Conservation (phyloP, 2,329 filamentous ascomycete species). For the Paracoccidioides brasiliensis region DNA sequence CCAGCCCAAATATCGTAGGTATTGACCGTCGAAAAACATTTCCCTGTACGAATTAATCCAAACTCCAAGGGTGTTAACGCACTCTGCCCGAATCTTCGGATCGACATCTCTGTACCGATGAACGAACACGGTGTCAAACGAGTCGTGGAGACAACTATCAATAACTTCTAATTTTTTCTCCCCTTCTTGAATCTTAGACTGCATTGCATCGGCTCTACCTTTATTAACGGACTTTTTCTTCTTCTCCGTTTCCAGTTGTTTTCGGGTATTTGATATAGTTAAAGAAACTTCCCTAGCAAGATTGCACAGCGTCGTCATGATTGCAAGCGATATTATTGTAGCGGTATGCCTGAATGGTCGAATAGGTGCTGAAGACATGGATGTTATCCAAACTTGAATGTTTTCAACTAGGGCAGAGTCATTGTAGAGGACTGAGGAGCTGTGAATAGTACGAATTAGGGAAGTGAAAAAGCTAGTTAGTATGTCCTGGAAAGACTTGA, state of each 20-base stretch:
- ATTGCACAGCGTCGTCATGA: slow-evolving; percentile 64
- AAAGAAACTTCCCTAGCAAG: slow-evolving; percentile 59
- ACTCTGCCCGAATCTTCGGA: slow-evolving; percentile 75
- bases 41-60: slow-evolving; percentile 83
- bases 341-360: slow-evolving; percentile 90
- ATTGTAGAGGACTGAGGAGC: slow-evolving; percentile 68
- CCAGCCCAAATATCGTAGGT: slow-evolving; percentile 91
- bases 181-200: slow-evolving; percentile 57
- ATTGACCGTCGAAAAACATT: slow-evolving; percentile 78
- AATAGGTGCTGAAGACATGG: slow-evolving; percentile 77
- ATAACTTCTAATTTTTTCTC: slow-evolving; percentile 56
- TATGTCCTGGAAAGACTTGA: slow-evolving; percentile 62
- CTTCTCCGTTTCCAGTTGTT: slow-evolving; percentile 66
- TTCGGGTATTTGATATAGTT: slow-evolving; percentile 60
- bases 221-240: slow-evolving; percentile 64
- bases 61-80: slow-evolving; percentile 68
- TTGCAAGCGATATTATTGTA: slow-evolving; percentile 67
- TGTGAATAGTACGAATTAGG: slow-evolving; percentile 64
- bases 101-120: slow-evolving; percentile 94
- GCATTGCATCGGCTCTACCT: slow-evolving; percentile 57
- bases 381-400: slow-evolving; percentile 74
- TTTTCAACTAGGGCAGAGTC: slow-evolving; percentile 72
- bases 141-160: slow-evolving; percentile 63
- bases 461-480: slow-evolving; percentile 68
- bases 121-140: slow-evolving; percentile 85